Evolutionary conservation across 495 filamentous ascomycete species (phyloP).

Genomic region (Aspergillus sparsus): DNA sequence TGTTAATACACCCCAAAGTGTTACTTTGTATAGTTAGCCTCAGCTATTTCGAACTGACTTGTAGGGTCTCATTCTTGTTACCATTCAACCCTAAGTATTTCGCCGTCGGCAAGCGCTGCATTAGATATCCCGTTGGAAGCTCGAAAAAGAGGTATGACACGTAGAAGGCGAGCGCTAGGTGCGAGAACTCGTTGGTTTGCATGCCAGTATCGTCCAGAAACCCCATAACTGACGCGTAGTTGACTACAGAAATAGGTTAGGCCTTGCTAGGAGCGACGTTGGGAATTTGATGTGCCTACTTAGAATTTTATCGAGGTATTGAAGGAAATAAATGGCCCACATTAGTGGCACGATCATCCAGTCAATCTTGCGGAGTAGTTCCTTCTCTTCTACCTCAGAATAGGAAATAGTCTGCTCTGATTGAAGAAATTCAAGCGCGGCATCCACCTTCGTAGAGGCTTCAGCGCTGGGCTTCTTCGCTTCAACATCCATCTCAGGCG

Average conservation of each 20-base stretch:
- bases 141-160: conserved; percentile 50
- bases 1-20: conserved; percentile 62
- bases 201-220: conserved; percentile 52
- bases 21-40: conserved; percentile 29
- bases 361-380: conserved; percentile 43
- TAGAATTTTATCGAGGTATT: conserved; percentile 67
- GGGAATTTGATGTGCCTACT: conserved; percentile 22
- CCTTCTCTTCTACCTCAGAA: conserved; percentile 34
- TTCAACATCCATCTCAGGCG: conserved; percentile 18
- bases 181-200: conserved; percentile 54
- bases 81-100: conserved; percentile 53
- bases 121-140: conserved; percentile 40
- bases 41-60: neutral
- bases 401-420: conserved; percentile 19
- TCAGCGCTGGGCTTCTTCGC: conserved; percentile 20
- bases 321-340: conserved; percentile 58
- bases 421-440: conserved; percentile 32
- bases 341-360: conserved; percentile 45
- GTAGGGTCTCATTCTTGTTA: conserved; percentile 8
- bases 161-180: conserved; percentile 55
- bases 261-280: neutral
- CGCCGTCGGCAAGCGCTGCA: conserved; percentile 50
- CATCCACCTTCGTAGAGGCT: conserved; percentile 28
- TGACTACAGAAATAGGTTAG: conserved; percentile 18
- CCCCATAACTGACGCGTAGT: conserved; percentile 64